Conservation (phyloP, 140 eudicot species). For the Bidens hawaiensis region DNA sequence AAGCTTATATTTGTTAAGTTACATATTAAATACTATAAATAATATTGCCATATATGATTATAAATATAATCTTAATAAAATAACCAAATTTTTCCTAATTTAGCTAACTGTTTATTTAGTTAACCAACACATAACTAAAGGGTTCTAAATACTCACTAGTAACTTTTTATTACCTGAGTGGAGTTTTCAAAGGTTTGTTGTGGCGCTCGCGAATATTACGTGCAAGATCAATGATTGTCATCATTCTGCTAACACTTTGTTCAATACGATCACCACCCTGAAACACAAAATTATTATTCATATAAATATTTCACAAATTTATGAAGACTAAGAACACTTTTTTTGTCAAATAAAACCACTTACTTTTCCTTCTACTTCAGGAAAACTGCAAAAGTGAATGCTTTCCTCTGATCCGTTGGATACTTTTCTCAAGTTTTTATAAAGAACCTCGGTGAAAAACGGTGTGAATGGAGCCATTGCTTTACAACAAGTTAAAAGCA, state of each 20-base stretch:
- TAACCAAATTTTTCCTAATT: too few species aligned
- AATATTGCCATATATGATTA: too few species aligned
- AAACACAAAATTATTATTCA: constrained; percentile 2
- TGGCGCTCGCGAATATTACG: constrained; percentile 96
- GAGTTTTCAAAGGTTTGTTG: constrained; percentile 91
- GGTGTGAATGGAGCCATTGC: constrained; percentile 98
- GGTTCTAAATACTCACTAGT: background rate
- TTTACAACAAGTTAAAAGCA: constrained; percentile 77
- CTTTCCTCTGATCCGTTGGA: constrained; percentile 71
- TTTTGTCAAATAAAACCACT: background rate
- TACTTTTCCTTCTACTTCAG: constrained; percentile 82
- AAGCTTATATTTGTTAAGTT: too few species aligned
- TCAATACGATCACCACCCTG: constrained; percentile 84
- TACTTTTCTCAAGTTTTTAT: constrained; percentile 69
- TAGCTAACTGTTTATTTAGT: too few species aligned
- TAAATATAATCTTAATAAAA: too few species aligned
- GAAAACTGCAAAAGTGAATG: constrained; percentile 85
- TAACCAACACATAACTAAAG: background rate
- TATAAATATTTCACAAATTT: background rate
- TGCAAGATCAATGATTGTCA: constrained; percentile 83
- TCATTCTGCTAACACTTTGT: constrained; percentile 89
- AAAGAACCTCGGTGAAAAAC: constrained; percentile 84
- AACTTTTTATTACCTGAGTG: constrained; percentile 52
- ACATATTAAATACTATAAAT: too few species aligned
- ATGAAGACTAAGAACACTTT: background rate